Evolutionary conservation across 2,329 filamentous ascomycete species (phyloP).

Genomic region (Lachnellula cervina): DNA sequence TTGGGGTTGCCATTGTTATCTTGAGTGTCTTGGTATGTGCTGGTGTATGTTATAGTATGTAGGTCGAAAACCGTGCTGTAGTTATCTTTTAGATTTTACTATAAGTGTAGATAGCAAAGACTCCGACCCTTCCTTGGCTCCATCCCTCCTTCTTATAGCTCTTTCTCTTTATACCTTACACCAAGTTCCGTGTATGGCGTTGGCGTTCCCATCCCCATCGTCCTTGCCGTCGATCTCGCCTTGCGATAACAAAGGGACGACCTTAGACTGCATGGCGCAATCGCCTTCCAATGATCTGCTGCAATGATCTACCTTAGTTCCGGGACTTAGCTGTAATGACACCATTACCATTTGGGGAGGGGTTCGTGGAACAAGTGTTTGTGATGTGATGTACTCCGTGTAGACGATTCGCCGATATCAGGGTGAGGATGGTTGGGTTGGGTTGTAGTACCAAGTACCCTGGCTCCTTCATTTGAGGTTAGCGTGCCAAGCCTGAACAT

Average conservation of each 20-base stretch:
- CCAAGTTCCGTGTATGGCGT: neutral
- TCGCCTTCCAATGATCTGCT: neutral
- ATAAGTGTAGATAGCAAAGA: too few species aligned
- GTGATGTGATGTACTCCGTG: neutral
- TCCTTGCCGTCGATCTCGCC: neutral
- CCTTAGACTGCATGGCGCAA: slow-evolving; percentile 3
- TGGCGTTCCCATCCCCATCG: neutral
- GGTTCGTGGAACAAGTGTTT: neutral
- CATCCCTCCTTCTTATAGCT: neutral
- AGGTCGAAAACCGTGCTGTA: too few species aligned
- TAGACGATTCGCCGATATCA: too few species aligned
- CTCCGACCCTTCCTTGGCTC: neutral
- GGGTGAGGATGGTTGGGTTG: too few species aligned
- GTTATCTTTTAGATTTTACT: too few species aligned
- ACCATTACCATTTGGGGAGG: slow-evolving; percentile 8
- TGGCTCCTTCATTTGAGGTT: too few species aligned
- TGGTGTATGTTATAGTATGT: too few species aligned
- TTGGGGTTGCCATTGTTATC: slow-evolving; percentile 30
- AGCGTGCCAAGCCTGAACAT: too few species aligned
- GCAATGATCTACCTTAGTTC: neutral
- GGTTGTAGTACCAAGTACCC: too few species aligned
- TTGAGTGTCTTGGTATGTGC: too few species aligned
- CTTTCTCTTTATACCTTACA: neutral
- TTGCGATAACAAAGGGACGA: neutral
- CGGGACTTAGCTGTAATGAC: slow-evolving; percentile 4